A percentile compares a stretch with the other conserved stretches of the same genome.
phyloP scores from a whole-genome alignment of 495 filamentous ascomycete species.

The Penicillium taxi region DNA sequence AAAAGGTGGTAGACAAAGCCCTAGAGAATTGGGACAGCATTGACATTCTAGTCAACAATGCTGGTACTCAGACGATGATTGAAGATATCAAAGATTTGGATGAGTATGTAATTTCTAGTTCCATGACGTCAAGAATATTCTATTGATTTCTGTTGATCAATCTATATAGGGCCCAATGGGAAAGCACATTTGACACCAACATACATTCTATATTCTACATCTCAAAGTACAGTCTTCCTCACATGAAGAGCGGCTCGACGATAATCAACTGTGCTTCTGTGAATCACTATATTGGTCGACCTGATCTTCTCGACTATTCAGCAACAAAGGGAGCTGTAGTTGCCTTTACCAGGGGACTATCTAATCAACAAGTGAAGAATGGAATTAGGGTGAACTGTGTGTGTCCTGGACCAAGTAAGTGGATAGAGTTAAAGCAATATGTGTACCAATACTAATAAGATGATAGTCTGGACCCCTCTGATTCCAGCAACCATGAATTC shows the following conservation, averaged over 20 bases:
- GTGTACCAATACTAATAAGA: not conserved
- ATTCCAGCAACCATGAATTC: constrained; percentile 3
- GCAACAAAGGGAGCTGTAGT: constrained; percentile 57
- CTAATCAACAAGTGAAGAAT: constrained; percentile 46
- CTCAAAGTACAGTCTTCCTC: constrained; percentile 4
- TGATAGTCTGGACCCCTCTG: constrained; percentile 4
- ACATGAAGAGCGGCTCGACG: constrained; percentile 15
- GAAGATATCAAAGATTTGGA: constrained; percentile 62
- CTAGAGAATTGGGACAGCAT: constrained; percentile 57
- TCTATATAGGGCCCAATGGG: constrained; percentile 34
- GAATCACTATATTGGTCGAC: constrained; percentile 36
- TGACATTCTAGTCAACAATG: constrained; percentile 77
- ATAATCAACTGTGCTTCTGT: constrained; percentile 45
- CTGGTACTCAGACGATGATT: constrained; percentile 66
- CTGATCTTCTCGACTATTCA: constrained; percentile 52
- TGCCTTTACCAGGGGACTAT: constrained; percentile 50
- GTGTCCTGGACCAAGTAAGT: constrained; percentile 30
- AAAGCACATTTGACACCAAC: constrained; percentile 50
- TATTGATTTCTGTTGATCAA: too few species aligned
- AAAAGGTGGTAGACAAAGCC: constrained; percentile 58
- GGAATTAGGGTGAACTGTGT: constrained; percentile 59
- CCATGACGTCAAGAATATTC: too few species aligned
- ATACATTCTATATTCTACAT: constrained; percentile 50
- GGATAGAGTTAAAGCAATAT: not conserved
- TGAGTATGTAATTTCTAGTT: constrained; percentile 57